phyloP scores from a whole-genome alignment of 129 eudicot genomes.

The Saposhnikovia divaricata region DNA sequence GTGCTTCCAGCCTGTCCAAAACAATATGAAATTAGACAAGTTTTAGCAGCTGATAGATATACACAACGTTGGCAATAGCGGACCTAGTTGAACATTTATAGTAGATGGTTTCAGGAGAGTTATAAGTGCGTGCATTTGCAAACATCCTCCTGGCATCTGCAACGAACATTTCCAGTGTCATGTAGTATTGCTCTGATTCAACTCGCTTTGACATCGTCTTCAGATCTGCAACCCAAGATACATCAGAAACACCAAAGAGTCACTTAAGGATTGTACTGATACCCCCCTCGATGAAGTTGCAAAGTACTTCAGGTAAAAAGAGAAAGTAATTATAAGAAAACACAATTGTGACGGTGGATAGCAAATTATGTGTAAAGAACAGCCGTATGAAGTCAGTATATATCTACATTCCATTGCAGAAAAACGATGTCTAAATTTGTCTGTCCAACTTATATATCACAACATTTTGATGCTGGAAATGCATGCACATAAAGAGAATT shows the following conservation, averaged over 20 bases:
- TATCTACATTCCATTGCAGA: not conserved
- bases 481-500: not conserved
- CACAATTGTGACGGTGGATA: not conserved
- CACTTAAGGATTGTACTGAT: not conserved
- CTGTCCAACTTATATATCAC: not conserved
- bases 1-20: constrained; percentile 61
- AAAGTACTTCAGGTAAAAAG: not conserved
- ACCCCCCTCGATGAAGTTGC: not conserved
- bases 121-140: constrained; percentile 85
- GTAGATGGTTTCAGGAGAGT: constrained; percentile 87
- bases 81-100: constrained; percentile 90
- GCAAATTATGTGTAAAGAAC: not conserved
- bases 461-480: not conserved
- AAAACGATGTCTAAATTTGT: not conserved
- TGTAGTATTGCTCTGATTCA: constrained; percentile 87
- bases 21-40: not conserved
- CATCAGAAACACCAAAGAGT: not conserved
- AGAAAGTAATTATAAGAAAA: not conserved
- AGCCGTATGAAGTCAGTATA: not conserved
- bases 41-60: not conserved
- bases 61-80: not conserved
- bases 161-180: constrained; percentile 84
- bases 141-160: constrained; percentile 94
- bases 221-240: constrained; percentile 44
- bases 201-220: constrained; percentile 90